phyloP scores from a whole-genome alignment of 768 basidiomycete species.

The Cystobasidium onofrii region DNA sequence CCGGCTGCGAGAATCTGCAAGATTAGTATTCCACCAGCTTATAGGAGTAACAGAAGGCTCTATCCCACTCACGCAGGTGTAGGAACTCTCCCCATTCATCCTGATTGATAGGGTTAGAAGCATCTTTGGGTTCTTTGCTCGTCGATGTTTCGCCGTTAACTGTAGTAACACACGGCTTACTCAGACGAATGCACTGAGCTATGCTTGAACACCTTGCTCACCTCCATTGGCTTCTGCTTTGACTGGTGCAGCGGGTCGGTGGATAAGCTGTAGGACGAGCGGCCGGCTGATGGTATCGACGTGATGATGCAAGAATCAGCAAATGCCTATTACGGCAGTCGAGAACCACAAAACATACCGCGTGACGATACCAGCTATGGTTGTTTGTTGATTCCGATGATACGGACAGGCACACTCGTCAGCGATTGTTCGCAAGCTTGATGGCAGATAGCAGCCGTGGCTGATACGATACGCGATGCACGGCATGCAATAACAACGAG shows the following conservation, averaged over 20 bases:
- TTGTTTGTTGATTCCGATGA: neutral
- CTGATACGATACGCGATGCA: neutral
- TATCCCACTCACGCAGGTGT: constrained; percentile 44
- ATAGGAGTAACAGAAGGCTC: too few relatives aligned
- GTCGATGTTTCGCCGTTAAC: neutral
- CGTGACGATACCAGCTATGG: constrained; percentile 22
- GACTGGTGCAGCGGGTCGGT: constrained; percentile 57
- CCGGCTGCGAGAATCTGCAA: constrained; percentile 56
- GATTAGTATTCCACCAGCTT: too few relatives aligned
- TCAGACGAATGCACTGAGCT: too few relatives aligned
- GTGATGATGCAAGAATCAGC: too few relatives aligned
- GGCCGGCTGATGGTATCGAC: constrained; percentile 55
- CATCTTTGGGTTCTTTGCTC: constrained; percentile 30
- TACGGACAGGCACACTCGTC: neutral
- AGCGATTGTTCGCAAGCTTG: neutral
- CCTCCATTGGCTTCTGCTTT: constrained; percentile 32
- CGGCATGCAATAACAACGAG: too few relatives aligned
- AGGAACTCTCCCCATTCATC: constrained; percentile 99
- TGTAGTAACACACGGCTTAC: too few relatives aligned
- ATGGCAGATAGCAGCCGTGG: too few relatives aligned
- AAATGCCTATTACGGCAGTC: too few relatives aligned
- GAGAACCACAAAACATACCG: neutral
- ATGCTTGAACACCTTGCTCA: neutral
- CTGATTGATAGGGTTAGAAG: constrained; percentile 70
- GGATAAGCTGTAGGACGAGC: constrained; percentile 89